Percentiles rank a stretch among this genome's conserved stretches.
These are phyloP conservation scores for Rhynchospora pubera DNA, from an alignment of 176 grass and related monocot species.

Conservation along the genomic window DNA sequence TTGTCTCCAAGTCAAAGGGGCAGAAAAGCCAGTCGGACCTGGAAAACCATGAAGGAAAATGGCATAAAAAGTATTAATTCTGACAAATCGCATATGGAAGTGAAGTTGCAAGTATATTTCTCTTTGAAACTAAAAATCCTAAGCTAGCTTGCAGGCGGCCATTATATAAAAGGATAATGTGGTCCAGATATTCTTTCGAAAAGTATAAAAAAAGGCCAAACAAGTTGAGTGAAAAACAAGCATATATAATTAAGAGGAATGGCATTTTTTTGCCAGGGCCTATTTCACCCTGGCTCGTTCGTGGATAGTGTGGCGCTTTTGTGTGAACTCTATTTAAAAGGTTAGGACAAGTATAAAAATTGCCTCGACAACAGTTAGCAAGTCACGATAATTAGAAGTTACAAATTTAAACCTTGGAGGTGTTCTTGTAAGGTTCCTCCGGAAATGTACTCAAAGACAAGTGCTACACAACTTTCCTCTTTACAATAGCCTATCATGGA, in stretches of 20 bases:
- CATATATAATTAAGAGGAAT: too few species aligned
- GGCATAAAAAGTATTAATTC: not conserved
- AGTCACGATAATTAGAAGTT: not conserved
- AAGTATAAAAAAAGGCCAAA: too few species aligned
- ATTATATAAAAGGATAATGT: too few species aligned
- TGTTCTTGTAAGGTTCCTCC: conserved; percentile 50
- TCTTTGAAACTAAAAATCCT: too few species aligned
- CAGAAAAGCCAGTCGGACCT: not conserved
- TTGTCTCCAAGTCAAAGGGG: conserved; percentile 24
- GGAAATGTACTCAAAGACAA: conserved; percentile 57
- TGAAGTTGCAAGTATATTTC: not conserved
- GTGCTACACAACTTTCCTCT: conserved; percentile 35
- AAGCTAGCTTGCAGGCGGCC: too few species aligned
- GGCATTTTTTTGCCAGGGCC: too few species aligned
- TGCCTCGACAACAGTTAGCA: too few species aligned
- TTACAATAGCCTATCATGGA: conserved; percentile 68
- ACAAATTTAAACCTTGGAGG: conserved; percentile 21
- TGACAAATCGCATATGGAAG: not conserved
- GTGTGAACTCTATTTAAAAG: not conserved
- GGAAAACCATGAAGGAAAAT: not conserved
- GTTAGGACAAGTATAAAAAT: not conserved
- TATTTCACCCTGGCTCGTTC: too few species aligned
- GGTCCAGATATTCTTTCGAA: too few species aligned
- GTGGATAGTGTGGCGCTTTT: not conserved
- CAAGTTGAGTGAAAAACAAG: too few species aligned